Evolutionary conservation across 1,139 yeast genomes (phyloP), one percentile per base, ranked within the genome.

Genomic region (Yamadazyma kanchanaburiensis): DNA sequence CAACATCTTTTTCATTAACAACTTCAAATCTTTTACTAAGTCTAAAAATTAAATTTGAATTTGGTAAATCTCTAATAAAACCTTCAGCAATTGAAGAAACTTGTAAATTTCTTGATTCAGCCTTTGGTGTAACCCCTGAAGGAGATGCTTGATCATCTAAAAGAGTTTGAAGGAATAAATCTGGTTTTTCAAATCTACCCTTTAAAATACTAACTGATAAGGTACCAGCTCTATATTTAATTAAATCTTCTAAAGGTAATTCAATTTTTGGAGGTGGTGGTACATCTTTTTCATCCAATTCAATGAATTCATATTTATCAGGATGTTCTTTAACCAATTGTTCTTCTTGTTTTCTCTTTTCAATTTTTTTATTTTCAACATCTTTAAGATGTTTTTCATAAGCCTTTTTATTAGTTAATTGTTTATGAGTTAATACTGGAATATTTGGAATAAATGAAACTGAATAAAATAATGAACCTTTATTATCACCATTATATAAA

Each of bases 121-220:
- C 44, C 34, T 49, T 53, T n/a, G 74, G 55, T 2, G 83, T 59
- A 9, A 69, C 67, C 31, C 75, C 79, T 4, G 77, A 69, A 5
- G 91, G 86, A 33, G 64, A 70, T 1, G 70, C 66, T 26, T 66
- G 65, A 45, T 82, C 89, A 54, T 83, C 94, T 42, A 81, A 68
- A 33, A 79, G 60, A 5, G 76, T 57, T 37, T 80, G 85, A 23
- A 82, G 61, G 42, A 55, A 74, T 9, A 70, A 55, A 30, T 72
- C 77, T 2, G 74, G 55, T 37, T 60, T 66, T 23, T 60, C 53
- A 35, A 80, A 63, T 15, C 51, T 51, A 34, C 83, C 88, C 14
- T 58, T 51, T 13, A 68, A 34, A 18, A 82, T 39, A 43, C 74
- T 74, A 25, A 80, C 70, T 22, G 70, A 67, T 30, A 82, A 51